Base-by-base conservation (phyloP, 2,329 filamentous ascomycete genomes). In the Alternaria incomplexa region DNA sequence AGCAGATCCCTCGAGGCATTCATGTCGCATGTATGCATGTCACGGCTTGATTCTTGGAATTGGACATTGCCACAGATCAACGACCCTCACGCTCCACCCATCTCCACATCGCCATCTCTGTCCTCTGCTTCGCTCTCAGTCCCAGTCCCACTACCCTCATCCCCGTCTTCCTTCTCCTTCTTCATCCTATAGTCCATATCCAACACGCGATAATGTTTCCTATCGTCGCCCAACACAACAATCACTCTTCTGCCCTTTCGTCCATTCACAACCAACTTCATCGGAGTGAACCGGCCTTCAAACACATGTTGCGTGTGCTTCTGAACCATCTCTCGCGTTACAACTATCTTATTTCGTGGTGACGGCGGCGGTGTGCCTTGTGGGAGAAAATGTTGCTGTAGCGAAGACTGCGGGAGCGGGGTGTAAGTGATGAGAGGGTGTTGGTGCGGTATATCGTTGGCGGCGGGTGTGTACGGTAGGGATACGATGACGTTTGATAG, bases 251-350 rank as follows among this genome's bases (percentile, higher is more conserved):
- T 80, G 1, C 83, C 84, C 59, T 83, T 83, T 11, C 86, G 79
- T 20, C 87, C 87, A 69, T 89, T 89, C 3, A 88, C 83, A 32
- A 86, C 80, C 7, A 90, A 66, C 59, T 78, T 79, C 22, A 83
- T 61, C 0, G 87, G 86, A 45, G 76, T 79, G 61, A 87, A 87
- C 7, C 79, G 73, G 2, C 79, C 80, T 25, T 56, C 80, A 65
- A 89, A 88, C 0, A 78, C 75, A 69, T 88, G 86, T 25, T 80
- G 76, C 15, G 85, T 72, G 53, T 78, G 70, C 28, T 57, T 55
- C 26, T 62, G 22, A 12, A 77, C 43, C 8, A 44, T 9, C 43
- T 63, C 50, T 13, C 46, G n/a, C 13, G 61, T 23, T 17, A 72
- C 13, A 62, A 36, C 5, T 26, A 66, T 46, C 15, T 28, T 57